Percentiles rank a stretch among this genome's conserved stretches.
These are phyloP conservation scores for Solanum appendiculatum DNA, from an alignment of 257 asterid genomes.

Conservation along the genomic window DNA sequence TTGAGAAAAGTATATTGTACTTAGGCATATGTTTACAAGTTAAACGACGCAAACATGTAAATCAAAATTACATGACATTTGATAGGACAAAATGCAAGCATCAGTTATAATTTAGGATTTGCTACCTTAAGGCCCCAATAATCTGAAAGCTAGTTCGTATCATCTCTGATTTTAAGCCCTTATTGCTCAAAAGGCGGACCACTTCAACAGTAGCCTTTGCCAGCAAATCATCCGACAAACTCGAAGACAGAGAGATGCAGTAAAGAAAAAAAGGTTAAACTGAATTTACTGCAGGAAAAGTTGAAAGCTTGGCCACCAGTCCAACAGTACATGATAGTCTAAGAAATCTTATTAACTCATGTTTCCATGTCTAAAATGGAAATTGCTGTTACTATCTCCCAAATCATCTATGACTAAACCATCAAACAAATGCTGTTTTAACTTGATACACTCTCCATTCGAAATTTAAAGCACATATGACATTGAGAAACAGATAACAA, in stretches of 20 bases:
- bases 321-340: neutral
- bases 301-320: neutral
- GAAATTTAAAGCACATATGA: too few relatives aligned
- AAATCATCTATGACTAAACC: too few relatives aligned
- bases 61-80: neutral
- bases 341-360: neutral
- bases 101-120: neutral
- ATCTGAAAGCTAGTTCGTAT: slow-evolving; percentile 85
- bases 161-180: slow-evolving; percentile 60
- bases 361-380: neutral
- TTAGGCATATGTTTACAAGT: neutral
- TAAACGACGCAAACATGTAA: neutral
- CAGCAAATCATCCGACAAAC: slow-evolving; percentile 92
- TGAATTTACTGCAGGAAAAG: neutral
- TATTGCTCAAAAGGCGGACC: slow-evolving; percentile 50
- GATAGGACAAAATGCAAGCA: neutral
- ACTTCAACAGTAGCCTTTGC: slow-evolving; percentile 83
- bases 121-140: slow-evolving; percentile 89
- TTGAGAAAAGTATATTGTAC: neutral
- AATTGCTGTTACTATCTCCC: too few relatives aligned
- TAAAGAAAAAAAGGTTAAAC: neutral
- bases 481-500: too few relatives aligned
- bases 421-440: neutral
- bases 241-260: slow-evolving; percentile 83
- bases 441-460: neutral